Percentiles rank a stretch among this genome's conserved stretches.
These are phyloP conservation scores for Penicillium sp. DNA, from an alignment of 2,329 filamentous ascomycete species.

Conservation along the genomic window DNA sequence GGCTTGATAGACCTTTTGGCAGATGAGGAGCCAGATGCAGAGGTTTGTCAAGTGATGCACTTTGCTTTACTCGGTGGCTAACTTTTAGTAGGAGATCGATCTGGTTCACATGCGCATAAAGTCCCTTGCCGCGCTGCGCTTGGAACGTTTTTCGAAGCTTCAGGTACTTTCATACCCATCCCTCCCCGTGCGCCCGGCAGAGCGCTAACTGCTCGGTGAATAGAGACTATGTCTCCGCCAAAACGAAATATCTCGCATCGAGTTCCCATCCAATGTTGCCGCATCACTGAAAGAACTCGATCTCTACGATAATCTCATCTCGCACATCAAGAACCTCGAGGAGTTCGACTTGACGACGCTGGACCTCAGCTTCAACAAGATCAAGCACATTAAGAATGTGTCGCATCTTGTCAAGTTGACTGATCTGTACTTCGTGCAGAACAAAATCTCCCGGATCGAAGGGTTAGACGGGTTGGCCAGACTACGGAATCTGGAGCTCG, in stretches of 20 bases:
- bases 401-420: conserved; percentile 70
- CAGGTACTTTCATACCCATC: conserved; percentile 42
- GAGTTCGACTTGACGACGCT: conserved; percentile 71
- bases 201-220: background rate
- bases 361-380: conserved; percentile 97
- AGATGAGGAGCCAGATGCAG: conserved; percentile 52
- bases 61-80: background rate
- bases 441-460: conserved; percentile 87
- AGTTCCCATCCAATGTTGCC: conserved; percentile 64
- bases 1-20: conserved; percentile 52
- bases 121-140: conserved; percentile 70
- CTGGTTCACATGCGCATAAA: conserved; percentile 80
- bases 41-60: conserved; percentile 35
- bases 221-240: conserved; percentile 82
- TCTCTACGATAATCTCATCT: conserved; percentile 92
- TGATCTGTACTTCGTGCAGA: conserved; percentile 89
- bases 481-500: conserved; percentile 80
- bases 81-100: conserved; percentile 66
- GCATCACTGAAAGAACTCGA: conserved; percentile 75
- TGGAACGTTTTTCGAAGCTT: conserved; percentile 76
- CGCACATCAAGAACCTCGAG: conserved; percentile 79
- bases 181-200: background rate
- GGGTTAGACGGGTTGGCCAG: conserved; percentile 69
- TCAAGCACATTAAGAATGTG: conserved; percentile 94
- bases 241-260: conserved; percentile 77